Conservation (phyloP, 2,329 filamentous ascomycete genomes). For the Corniculantispora saksenae region DNA sequence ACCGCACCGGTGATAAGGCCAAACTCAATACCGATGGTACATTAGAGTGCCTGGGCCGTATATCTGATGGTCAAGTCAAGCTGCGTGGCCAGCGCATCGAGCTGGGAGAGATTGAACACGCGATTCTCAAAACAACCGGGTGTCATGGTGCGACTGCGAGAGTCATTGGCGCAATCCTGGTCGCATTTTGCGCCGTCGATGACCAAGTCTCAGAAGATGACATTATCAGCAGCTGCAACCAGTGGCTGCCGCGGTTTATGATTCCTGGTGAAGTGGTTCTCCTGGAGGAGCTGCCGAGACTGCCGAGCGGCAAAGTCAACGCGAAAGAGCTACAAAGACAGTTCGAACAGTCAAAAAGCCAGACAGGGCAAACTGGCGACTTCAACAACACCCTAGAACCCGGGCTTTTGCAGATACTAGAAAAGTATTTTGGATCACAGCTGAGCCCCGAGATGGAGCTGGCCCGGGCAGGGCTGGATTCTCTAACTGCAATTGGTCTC, state of each 20-base stretch:
- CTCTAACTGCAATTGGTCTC: constrained; percentile 50
- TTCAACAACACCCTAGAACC: neutral
- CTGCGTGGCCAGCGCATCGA: constrained; percentile 81
- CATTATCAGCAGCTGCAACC: constrained; percentile 62
- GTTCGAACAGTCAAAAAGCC: constrained; percentile 35
- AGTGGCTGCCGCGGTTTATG: constrained; percentile 84
- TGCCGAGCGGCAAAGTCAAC: constrained; percentile 84
- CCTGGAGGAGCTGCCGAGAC: constrained; percentile 65
- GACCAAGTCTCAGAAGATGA: constrained; percentile 32
- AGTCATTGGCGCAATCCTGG: constrained; percentile 67
- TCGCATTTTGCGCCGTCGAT: constrained; percentile 70
- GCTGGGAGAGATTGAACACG: constrained; percentile 76
- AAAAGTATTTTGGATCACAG: constrained; percentile 34
- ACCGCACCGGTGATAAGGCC: constrained; percentile 84
- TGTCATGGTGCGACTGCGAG: constrained; percentile 68
- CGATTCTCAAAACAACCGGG: constrained; percentile 58
- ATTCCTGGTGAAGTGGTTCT: constrained; percentile 72
- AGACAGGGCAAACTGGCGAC: neutral
- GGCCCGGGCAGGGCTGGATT: constrained; percentile 47
- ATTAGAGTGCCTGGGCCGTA: constrained; percentile 81
- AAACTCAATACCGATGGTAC: constrained; percentile 65
- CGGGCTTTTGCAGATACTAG: constrained; percentile 31
- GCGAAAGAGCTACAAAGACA: constrained; percentile 61
- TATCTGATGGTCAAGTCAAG: constrained; percentile 81
- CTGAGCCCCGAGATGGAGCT: neutral